Percentiles rank a stretch among this genome's conserved stretches.
These are phyloP conservation scores for Apophysomyces trapeziformis DNA, from an alignment of 371 early-diverging fungal species.

Conservation along the genomic window DNA sequence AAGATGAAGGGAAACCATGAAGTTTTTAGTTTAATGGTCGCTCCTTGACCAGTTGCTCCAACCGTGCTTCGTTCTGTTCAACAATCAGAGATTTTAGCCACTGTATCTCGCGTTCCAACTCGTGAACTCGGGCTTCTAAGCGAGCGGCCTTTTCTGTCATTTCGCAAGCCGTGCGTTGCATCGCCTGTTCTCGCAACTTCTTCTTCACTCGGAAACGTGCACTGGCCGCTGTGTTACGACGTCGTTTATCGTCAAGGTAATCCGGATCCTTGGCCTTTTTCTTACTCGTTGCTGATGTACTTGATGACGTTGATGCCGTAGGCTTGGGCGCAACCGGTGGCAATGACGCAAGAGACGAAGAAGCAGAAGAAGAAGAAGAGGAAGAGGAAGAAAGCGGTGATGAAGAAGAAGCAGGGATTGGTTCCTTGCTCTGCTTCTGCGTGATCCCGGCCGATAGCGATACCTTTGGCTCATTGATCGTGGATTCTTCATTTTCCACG, in stretches of 20 bases:
- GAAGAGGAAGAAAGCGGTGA: no score
- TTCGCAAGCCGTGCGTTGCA: constrained; percentile 82
- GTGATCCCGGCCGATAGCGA: no score
- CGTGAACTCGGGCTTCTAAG: constrained; percentile 74
- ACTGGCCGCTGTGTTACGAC: constrained; percentile 93
- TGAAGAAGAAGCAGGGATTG: no score
- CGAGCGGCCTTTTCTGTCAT: constrained; percentile 77
- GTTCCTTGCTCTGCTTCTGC: no score
- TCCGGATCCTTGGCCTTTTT: constrained; percentile 5
- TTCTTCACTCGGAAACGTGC: constrained; percentile 97
- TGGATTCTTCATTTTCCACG: no score
- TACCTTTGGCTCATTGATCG: no score
- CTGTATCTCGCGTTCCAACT: constrained; percentile 87
- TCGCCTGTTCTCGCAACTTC: constrained; percentile 83
- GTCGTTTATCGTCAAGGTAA: constrained; percentile 82
- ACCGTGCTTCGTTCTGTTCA: constrained; percentile 65
- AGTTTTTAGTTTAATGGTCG: constrained; percentile 13
- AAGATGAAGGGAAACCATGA: not conserved
- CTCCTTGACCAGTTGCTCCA: constrained; percentile 31
- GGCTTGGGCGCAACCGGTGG: no score
- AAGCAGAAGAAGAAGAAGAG: no score
- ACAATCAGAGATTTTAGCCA: constrained; percentile 88
- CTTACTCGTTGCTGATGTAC: not conserved
- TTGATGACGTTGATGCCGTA: not conserved
- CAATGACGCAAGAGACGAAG: no score